Conservation (phyloP, 305 asterid species). For the Fraxinus ornus region DNA sequence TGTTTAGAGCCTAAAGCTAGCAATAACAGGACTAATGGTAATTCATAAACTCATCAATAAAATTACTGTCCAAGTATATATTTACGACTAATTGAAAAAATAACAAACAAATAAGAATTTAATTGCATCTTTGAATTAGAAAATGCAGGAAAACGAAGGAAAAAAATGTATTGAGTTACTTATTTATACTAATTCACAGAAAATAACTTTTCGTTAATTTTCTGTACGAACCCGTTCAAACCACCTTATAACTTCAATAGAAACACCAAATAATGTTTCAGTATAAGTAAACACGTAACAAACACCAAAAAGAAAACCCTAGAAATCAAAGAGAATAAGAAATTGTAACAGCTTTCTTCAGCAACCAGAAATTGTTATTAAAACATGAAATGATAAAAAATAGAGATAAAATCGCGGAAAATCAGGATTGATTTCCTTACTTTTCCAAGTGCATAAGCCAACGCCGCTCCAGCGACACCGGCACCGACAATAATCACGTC, state of each 20-base stretch:
- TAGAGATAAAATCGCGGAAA: not conserved
- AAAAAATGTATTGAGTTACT: not conserved
- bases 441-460: conserved; percentile 24
- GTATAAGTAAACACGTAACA: not conserved
- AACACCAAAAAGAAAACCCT: not conserved
- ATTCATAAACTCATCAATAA: not conserved
- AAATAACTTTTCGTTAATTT: not conserved
- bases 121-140: not conserved
- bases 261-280: not conserved
- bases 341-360: not conserved
- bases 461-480: conserved; percentile 13
- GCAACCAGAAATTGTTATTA: not conserved
- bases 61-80: not conserved
- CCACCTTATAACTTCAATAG: not conserved
- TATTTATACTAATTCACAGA: not conserved
- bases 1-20: not conserved
- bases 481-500: conserved; percentile 19
- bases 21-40: not conserved
- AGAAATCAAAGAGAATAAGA: not conserved
- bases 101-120: not conserved
- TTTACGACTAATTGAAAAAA: not conserved
- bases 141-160: not conserved
- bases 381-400: not conserved
- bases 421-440: conserved; percentile 15
- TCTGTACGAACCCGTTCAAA: not conserved